These are phyloP conservation scores for Candida manassasensis DNA, from an alignment of 805 yeast species.

Conservation along the genomic window DNA sequence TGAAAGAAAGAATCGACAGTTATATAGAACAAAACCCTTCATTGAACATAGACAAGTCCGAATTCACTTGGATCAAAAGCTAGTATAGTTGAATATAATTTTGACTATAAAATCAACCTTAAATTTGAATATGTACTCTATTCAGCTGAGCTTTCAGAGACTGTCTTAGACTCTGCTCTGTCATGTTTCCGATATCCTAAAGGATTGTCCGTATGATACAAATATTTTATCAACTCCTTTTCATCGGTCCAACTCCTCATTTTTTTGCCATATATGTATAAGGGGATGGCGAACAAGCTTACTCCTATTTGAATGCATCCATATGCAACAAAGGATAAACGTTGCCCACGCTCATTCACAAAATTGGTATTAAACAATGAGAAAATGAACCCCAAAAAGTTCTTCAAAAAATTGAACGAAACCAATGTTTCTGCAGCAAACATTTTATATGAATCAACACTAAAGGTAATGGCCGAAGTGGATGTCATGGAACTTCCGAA, in stretches of 20 bases:
- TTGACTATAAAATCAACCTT: too few relatives aligned
- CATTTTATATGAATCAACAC: conserved; percentile 53
- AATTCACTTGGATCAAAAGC: conserved; percentile 8
- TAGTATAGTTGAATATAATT: too few relatives aligned
- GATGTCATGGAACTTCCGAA: conserved; percentile 61
- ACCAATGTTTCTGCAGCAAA: conserved; percentile 59
- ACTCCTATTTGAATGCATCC: conserved; percentile 48
- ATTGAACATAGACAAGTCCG: conserved; percentile 3
- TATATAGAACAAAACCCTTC: conserved; percentile 29
- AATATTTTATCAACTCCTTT: conserved; percentile 35
- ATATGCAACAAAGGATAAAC: conserved; percentile 46
- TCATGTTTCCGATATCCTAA: too few relatives aligned
- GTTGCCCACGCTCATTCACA: conserved; percentile 36
- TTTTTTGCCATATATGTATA: conserved; percentile 52
- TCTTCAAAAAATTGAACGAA: conserved; percentile 50
- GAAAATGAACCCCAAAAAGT: conserved; percentile 50
- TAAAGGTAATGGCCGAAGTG: conserved; percentile 56
- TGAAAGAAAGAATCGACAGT: conserved; percentile 39
- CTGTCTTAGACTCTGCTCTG: too few relatives aligned
- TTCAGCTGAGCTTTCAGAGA: too few relatives aligned
- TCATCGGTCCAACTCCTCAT: conserved; percentile 49
- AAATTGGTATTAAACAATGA: conserved; percentile 53
- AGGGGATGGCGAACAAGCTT: conserved; percentile 45
- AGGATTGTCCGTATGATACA: conserved; percentile 24
- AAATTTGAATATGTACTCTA: too few relatives aligned